Conservation (phyloP, 2,329 filamentous ascomycete genomes). For the Colletotrichum musicola region DNA sequence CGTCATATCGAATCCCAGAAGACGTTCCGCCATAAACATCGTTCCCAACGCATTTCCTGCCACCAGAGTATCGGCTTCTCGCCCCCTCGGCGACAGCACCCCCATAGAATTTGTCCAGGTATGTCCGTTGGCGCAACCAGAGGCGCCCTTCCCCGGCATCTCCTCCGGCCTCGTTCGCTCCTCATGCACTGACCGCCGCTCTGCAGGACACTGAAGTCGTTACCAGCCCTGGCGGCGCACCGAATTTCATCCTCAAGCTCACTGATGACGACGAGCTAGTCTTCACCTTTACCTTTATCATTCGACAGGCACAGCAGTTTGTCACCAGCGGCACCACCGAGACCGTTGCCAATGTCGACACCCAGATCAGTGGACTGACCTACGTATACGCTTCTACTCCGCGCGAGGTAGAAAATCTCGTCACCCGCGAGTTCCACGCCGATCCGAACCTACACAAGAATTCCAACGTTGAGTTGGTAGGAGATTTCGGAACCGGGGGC, state of each 20-base stretch:
- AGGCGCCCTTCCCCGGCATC: not conserved
- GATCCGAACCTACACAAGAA: conserved; percentile 99
- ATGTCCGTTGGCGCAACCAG: conserved; percentile 56
- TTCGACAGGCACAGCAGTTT: conserved; percentile 64
- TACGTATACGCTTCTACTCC: conserved; percentile 90
- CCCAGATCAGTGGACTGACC: conserved; percentile 87
- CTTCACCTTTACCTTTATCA: conserved; percentile 92
- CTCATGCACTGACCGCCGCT: conserved; percentile 21
- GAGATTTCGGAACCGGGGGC: conserved; percentile 89
- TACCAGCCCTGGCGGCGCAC: conserved; percentile 59
- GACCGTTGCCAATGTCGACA: conserved; percentile 67
- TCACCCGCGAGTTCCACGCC: conserved; percentile 95
- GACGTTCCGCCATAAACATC: conserved; percentile 81
- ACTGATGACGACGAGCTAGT: conserved; percentile 91
- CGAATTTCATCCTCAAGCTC: conserved; percentile 87
- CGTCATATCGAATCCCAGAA: conserved; percentile 82
- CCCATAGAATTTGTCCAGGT: conserved; percentile 92
- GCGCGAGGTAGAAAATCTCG: conserved; percentile 91
- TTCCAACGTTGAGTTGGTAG: conserved; percentile 93
- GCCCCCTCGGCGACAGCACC: conserved; percentile 78
- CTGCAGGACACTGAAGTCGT: conserved; percentile 80
- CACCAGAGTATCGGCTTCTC: conserved; percentile 78
- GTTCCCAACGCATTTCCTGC: conserved; percentile 90
- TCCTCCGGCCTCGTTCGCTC: conserved; percentile 1
- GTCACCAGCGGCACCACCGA: conserved; percentile 59